Conservation (phyloP, 768 basidiomycete species). For the Suillus clintonianus region DNA sequence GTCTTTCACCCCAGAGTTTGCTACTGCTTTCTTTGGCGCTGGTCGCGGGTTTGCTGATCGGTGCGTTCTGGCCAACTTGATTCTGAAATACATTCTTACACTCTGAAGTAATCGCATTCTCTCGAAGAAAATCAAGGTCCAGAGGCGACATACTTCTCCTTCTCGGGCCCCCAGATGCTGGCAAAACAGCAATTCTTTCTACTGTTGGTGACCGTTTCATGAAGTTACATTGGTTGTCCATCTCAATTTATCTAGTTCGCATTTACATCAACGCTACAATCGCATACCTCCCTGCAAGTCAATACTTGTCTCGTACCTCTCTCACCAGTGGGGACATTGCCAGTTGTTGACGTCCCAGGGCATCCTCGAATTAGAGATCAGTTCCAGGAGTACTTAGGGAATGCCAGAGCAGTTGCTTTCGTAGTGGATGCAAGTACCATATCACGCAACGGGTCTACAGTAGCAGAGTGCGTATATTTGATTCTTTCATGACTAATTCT, state of each 20-base stretch:
- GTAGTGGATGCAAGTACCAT: conserved; percentile 80
- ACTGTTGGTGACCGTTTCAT: conserved; percentile 46
- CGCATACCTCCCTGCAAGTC: conserved; percentile 77
- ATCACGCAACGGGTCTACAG: conserved; percentile 70
- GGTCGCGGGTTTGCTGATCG: conserved; percentile 44
- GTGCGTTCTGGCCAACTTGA: conserved; percentile 33
- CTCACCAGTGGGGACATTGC: conserved; percentile 45
- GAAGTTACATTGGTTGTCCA: conserved; percentile 9
- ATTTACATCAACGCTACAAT: conserved; percentile 62
- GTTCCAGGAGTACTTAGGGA: conserved; percentile 62
- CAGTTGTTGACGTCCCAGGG: conserved; percentile 78
- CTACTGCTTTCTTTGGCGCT: conserved; percentile 43
- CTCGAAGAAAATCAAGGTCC: conserved; percentile 43
- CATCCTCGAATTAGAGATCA: conserved; percentile 80
- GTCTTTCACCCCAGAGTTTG: conserved; percentile 42
- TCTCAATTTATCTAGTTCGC: conserved; percentile 49
- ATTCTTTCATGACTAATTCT: background rate
- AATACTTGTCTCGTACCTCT: conserved; percentile 56
- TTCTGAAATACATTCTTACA: background rate
- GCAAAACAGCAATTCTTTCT: conserved; percentile 79
- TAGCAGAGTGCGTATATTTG: conserved; percentile 70
- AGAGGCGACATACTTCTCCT: conserved; percentile 68
- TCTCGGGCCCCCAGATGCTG: conserved; percentile 74
- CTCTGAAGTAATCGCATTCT: conserved; percentile 39
- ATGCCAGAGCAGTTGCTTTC: conserved; percentile 70